Conservation (phyloP, 495 filamentous ascomycete species). For the Collariella sp. region DNA sequence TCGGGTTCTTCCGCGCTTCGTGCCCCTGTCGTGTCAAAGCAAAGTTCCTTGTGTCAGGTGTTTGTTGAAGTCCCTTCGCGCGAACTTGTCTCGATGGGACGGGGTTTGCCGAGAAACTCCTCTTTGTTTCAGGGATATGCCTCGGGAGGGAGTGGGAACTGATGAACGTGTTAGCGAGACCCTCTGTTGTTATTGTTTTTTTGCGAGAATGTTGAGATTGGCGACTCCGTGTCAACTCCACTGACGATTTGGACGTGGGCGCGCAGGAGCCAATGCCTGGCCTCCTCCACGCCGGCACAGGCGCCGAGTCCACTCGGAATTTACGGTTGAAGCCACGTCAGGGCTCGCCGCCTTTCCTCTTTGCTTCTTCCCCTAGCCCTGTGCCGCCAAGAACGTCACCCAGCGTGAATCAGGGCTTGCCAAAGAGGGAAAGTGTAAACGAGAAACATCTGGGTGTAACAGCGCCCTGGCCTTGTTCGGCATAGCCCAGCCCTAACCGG, state of each 20-base stretch:
- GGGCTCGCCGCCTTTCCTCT: not conserved
- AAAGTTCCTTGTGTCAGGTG: too few relatives aligned
- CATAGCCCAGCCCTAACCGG: not conserved
- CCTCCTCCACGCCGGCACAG: not conserved
- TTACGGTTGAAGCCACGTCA: not conserved
- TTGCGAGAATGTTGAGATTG: not conserved
- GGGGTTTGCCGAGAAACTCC: not conserved
- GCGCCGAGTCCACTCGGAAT: not conserved
- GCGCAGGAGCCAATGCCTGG: constrained; percentile 4
- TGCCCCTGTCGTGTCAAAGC: too few relatives aligned
- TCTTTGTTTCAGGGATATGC: not conserved
- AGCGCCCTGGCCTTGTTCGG: not conserved
- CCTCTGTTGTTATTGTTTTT: not conserved
- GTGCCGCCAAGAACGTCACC: not conserved
- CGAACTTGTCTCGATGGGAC: too few relatives aligned
- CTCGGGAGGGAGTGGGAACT: not conserved
- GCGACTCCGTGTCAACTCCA: not conserved
- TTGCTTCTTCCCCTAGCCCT: not conserved
- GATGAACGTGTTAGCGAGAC: not conserved
- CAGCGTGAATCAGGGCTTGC: not conserved
- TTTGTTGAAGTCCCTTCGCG: too few relatives aligned
- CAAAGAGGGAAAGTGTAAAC: constrained; percentile 10
- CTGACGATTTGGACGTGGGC: constrained; percentile 9
- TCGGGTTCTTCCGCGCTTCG: too few relatives aligned
- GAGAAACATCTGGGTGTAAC: not conserved